These are phyloP conservation scores for Hordeum pubiflorum DNA, from an alignment of 202 grass and related monocot species.

Conservation along the genomic window DNA sequence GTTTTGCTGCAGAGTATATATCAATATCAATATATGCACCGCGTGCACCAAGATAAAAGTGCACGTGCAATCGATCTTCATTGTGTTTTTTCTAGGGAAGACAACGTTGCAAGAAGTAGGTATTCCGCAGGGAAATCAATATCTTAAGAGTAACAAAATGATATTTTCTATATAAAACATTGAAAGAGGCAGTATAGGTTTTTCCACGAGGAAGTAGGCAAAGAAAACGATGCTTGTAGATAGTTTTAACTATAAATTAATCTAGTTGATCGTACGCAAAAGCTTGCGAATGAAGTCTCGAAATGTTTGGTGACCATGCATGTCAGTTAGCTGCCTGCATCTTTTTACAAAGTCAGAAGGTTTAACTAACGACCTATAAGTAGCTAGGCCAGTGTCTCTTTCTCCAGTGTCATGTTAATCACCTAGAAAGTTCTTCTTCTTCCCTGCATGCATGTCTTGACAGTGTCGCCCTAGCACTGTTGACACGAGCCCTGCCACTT, in stretches of 20 bases:
- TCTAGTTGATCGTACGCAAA: not conserved
- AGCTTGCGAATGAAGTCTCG: constrained; percentile 31
- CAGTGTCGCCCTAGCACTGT: not conserved
- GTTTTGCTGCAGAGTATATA: not conserved
- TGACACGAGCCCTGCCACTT: not conserved
- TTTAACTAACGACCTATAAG: not conserved
- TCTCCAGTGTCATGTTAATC: not conserved
- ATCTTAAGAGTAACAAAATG: not conserved
- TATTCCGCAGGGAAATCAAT: not conserved
- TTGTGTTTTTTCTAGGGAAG: not conserved
- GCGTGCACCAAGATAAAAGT: not conserved
- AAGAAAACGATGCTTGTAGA: constrained; percentile 6
- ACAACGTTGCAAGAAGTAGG: not conserved
- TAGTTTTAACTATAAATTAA: not conserved
- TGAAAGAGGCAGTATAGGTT: not conserved
- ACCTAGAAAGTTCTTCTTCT: not conserved
- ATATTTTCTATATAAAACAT: not conserved
- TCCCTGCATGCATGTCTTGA: constrained; percentile 5
- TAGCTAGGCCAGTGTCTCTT: not conserved
- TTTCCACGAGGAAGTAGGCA: not conserved
- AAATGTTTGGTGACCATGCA: constrained; percentile 17
- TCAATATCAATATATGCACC: not conserved
- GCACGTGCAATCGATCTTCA: not conserved
- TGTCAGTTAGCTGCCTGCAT: not conserved
- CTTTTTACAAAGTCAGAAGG: constrained; percentile 14